phyloP scores from a whole-genome alignment of 495 filamentous ascomycete genomes.

The Elaphomyces granulatus region DNA sequence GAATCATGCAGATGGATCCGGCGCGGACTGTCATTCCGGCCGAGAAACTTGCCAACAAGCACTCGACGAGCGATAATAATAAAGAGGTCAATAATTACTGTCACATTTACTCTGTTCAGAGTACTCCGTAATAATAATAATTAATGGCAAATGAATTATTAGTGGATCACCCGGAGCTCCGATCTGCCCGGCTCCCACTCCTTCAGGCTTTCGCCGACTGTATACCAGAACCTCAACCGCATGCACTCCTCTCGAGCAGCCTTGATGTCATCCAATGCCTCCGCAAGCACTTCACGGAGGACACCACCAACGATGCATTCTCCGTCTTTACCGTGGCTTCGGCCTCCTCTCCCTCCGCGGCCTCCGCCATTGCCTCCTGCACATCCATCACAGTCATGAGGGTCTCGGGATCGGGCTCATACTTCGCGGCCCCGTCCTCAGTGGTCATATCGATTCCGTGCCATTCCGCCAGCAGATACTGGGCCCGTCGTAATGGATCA shows the following conservation, averaged over 20 bases:
- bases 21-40: too few species aligned
- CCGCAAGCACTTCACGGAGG: conserved; percentile 43
- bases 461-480: conserved; percentile 58
- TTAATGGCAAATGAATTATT: too few species aligned
- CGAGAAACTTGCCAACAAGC: too few species aligned
- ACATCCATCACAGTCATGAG: conserved; percentile 81
- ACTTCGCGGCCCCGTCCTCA: conserved; percentile 49
- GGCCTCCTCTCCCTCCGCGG: conserved; percentile 29
- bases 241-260: conserved; percentile 56
- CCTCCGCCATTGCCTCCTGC: conserved; percentile 68
- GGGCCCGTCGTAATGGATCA: conserved; percentile 61
- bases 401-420: conserved; percentile 53
- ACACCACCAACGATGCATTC: conserved; percentile 53
- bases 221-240: conserved; percentile 79
- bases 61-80: too few species aligned
- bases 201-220: conserved; percentile 64
- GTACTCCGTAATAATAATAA: too few species aligned
- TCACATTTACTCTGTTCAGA: too few species aligned
- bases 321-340: conserved; percentile 49
- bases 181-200: conserved; percentile 69
- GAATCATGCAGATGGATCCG: too few species aligned
- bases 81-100: too few species aligned
- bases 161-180: conserved; percentile 51
- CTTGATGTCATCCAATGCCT: conserved; percentile 54
- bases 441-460: conserved; percentile 59